phyloP scores from a whole-genome alignment of 306 rosid species.

The Pyrus bretschneideri region DNA sequence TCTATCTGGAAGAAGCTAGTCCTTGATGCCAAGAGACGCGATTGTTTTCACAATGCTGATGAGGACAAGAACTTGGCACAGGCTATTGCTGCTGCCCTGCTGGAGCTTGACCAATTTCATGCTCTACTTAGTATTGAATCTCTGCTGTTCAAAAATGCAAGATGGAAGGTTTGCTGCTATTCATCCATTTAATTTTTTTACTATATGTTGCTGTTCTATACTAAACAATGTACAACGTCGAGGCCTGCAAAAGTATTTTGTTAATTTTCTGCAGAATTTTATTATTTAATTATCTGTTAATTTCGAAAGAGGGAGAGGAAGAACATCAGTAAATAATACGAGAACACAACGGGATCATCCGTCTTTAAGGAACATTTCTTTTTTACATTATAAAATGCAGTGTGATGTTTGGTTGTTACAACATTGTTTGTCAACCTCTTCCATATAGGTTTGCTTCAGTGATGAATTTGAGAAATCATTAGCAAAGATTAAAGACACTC shows the following conservation, averaged over 20 bases:
- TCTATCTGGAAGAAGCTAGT: conserved; percentile 39
- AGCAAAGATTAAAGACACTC: conserved; percentile 15
- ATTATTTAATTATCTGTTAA: not conserved
- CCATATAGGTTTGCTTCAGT: conserved; percentile 31
- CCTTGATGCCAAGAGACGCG: conserved; percentile 32
- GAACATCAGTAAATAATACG: not conserved
- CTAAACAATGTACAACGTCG: not conserved
- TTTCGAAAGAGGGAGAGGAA: not conserved
- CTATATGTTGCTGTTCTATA: not conserved
- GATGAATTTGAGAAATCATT: conserved; percentile 24
- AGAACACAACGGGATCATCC: not conserved
- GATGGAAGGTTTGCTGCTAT: conserved; percentile 41
- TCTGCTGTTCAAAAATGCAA: conserved; percentile 29
- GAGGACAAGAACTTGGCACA: conserved; percentile 34
- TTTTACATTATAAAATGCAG: not conserved
- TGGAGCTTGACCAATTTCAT: conserved; percentile 21
- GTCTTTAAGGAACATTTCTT: not conserved
- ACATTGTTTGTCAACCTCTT: not conserved
- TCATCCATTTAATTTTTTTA: not conserved
- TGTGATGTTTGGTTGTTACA: not conserved
- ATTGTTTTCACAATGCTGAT: conserved; percentile 35
- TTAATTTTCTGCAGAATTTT: not conserved
- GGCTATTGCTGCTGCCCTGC: conserved; percentile 27
- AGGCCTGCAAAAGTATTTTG: not conserved
- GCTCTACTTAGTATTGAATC: conserved; percentile 19